These are phyloP conservation scores for Malassezia equina DNA, from an alignment of 1,284 basidiomycete genomes.

Conservation along the genomic window DNA sequence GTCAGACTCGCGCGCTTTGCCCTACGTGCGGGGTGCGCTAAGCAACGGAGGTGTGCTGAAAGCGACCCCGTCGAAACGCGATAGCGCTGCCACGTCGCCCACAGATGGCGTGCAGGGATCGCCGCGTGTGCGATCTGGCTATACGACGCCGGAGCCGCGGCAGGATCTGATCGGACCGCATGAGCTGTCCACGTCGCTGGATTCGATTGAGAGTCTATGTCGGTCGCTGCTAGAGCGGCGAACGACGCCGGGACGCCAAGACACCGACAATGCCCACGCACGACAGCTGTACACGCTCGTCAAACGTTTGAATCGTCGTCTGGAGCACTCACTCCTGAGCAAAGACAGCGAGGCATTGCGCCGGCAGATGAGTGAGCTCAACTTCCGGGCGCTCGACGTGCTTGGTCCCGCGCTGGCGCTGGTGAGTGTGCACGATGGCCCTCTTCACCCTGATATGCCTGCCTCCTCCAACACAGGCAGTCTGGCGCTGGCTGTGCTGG, in stretches of 20 bases:
- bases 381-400: slow-evolving; percentile 12
- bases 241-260: neutral
- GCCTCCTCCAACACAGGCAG: slow-evolving; percentile 6
- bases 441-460: neutral
- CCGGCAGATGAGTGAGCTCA: slow-evolving; percentile 4
- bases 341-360: slow-evolving; percentile 5
- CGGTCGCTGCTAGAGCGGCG: slow-evolving; percentile 4
- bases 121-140: neutral
- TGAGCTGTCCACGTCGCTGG: slow-evolving; percentile 9
- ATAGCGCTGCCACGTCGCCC: neutral
- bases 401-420: slow-evolving; percentile 12
- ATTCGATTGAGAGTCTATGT: slow-evolving; percentile 10
- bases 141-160: neutral
- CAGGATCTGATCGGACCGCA: neutral
- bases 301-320: neutral
- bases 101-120: neutral
- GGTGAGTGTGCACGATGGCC: slow-evolving; percentile 1
- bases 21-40: slow-evolving; percentile 13
- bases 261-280: neutral
- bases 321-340: neutral
- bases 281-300: slow-evolving; percentile 6
- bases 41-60: slow-evolving; percentile 12
- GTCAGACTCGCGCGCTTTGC: slow-evolving; percentile 11
- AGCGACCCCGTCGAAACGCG: neutral
- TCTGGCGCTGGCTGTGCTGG: slow-evolving; percentile 10